Evolutionary conservation across 2,329 filamentous ascomycete genomes (phyloP).

Genomic region (Phyllosticta citriasiana): DNA sequence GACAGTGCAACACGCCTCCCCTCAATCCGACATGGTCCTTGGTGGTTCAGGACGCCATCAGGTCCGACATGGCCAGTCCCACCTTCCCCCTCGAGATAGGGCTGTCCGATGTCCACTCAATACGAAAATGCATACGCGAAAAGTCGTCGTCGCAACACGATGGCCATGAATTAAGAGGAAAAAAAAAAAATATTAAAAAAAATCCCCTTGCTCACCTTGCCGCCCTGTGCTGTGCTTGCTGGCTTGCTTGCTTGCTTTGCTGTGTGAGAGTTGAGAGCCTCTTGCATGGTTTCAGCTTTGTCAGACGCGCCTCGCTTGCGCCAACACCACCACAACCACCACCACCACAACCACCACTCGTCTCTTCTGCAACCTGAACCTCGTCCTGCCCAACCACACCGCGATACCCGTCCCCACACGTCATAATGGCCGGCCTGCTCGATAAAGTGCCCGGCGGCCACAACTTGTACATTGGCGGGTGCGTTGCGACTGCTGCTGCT

Average conservation of each 20-base stretch:
- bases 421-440: slow-evolving; percentile 44
- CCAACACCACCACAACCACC: background rate
- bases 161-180: background rate
- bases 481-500: slow-evolving; percentile 24
- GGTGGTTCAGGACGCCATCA: too few relatives aligned
- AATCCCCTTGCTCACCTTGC: background rate
- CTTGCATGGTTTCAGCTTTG: slow-evolving; percentile 8
- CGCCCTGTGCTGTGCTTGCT: background rate
- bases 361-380: background rate
- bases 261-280: background rate
- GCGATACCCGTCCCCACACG: background rate
- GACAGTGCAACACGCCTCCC: background rate
- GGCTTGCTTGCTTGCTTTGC: too few relatives aligned
- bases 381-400: background rate
- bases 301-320: slow-evolving; percentile 8
- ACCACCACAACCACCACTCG: slow-evolving; percentile 8
- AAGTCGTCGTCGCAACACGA: background rate
- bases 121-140: background rate
- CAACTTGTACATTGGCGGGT: slow-evolving; percentile 74
- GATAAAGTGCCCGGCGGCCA: slow-evolving; percentile 59
- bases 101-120: background rate
- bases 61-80: background rate
- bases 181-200: too few relatives aligned
- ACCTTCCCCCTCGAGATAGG: background rate
- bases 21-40: background rate